Evolutionary conservation across 495 filamentous ascomycete genomes (phyloP).

Genomic region (Penicillium paradoxum): DNA sequence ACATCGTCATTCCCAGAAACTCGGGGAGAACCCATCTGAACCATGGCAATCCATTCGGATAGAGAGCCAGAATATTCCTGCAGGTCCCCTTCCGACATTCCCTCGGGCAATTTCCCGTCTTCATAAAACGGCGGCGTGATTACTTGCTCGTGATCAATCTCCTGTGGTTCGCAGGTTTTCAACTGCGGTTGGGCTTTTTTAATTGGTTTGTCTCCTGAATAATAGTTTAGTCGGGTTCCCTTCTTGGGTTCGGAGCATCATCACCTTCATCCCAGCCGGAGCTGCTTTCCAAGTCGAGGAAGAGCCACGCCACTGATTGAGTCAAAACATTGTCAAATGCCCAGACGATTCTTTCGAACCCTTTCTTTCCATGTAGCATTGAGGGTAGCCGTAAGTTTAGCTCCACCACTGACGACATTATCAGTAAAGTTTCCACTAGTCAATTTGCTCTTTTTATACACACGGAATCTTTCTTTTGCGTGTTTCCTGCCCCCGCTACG

Average conservation of each 20-base stretch:
- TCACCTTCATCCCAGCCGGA: conserved; percentile 27
- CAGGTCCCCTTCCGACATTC: conserved; percentile 42
- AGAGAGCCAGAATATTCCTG: conserved; percentile 59
- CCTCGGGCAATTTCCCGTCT: conserved; percentile 25
- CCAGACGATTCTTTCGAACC: conserved; percentile 79
- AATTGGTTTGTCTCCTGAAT: conserved; percentile 42
- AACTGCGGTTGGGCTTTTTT: conserved; percentile 49
- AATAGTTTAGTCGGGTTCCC: background rate
- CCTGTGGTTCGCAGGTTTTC: conserved; percentile 29
- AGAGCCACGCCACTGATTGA: conserved; percentile 71
- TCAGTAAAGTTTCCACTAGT: background rate
- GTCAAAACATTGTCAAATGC: conserved; percentile 80
- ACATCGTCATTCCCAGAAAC: conserved; percentile 61
- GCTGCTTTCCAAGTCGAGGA: conserved; percentile 54
- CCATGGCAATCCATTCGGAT: conserved; percentile 81
- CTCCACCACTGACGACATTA: conserved; percentile 59
- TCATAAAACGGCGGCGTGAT: conserved; percentile 44
- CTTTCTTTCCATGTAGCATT: conserved; percentile 89
- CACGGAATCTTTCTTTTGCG: conserved; percentile 55
- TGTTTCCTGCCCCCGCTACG: conserved; percentile 56
- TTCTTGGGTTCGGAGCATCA: background rate
- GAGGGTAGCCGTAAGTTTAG: conserved; percentile 71
- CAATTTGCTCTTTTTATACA: background rate
- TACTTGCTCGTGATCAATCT: conserved; percentile 29
- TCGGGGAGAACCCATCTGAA: conserved; percentile 67